Evolutionary conservation across 2,329 filamentous ascomycete genomes (phyloP), one percentile per base, ranked within the genome.

Genomic region (Hymenoscyphus fraxineus): DNA sequence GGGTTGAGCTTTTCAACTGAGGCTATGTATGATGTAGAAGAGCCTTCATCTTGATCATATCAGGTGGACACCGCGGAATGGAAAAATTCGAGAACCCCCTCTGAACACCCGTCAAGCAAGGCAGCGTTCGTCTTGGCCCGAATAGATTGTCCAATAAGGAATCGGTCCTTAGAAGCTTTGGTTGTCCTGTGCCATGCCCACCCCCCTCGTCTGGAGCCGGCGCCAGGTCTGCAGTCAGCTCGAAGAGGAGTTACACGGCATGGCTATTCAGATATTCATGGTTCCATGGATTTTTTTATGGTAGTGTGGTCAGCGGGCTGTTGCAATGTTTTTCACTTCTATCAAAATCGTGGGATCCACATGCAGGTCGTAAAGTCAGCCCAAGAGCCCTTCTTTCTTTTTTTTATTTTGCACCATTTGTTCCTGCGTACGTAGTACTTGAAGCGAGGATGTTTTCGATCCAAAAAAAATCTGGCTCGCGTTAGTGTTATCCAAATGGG

Each of bases 341-440:
- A 2, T 35, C 35, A 10, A 35, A 19, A 57, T 57, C 55, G 55
- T 38, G 55, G 55, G 55, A 27, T 38, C 55, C 38, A 47, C 38
- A 59, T 65, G 60, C 60, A 59, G 56, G 56, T 62, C 64, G 60
- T 65, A 57, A 62, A 22, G 31, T 38, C 56, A 41, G 12, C 54
- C 60, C 41, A 60, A 62, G 60, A 57, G n/a, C 27, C 22, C n/a
- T 62, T 40, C 15, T 35, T 41, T 31, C n/a, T 51, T 31, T 35
- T 32, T 7, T 4, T 35, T 35, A 35, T 35, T 7, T 59, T 57
- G 19, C 60, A 19, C 55, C 32, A 62, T 58, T 62, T 54, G 41
- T 62, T 62, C 64, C 64, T 65, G 64, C 60, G 44, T 65, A n/a
- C n/a, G n/a, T n/a, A n/a, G n/a, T n/a, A 35, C 47, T 56, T 38